Evolutionary conservation across 768 basidiomycete genomes (phyloP).

Genomic region (Gloeopeniophorella convolvens): DNA sequence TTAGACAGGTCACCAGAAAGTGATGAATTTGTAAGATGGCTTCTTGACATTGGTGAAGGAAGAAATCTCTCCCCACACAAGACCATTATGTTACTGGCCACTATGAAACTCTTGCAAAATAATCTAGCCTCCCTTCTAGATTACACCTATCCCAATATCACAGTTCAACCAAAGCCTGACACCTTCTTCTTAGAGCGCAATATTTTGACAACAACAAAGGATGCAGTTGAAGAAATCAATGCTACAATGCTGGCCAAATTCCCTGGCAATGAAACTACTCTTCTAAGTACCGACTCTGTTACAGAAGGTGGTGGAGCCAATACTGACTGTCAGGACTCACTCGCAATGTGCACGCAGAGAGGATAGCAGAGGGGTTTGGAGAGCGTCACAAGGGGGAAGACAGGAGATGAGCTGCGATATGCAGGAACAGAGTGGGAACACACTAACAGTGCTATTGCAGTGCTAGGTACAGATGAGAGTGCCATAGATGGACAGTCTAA

Average conservation of each 20-base stretch:
- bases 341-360: too few relatives aligned
- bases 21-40: slow-evolving; percentile 2
- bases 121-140: neutral
- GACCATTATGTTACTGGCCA: neutral
- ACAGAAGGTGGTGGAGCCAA: too few relatives aligned
- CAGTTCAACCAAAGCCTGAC: slow-evolving; percentile 24
- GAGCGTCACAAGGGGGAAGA: too few relatives aligned
- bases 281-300: too few relatives aligned
- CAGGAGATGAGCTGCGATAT: too few relatives aligned
- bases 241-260: neutral
- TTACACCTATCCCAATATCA: slow-evolving; percentile 3
- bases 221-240: slow-evolving; percentile 30
- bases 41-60: neutral
- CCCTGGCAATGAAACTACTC: too few relatives aligned
- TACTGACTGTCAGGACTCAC: too few relatives aligned
- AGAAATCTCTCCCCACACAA: neutral
- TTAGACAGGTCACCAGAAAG: neutral
- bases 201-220: slow-evolving; percentile 23
- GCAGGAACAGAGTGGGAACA: too few relatives aligned
- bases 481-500: too few relatives aligned
- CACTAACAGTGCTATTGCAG: too few relatives aligned
- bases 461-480: too few relatives aligned
- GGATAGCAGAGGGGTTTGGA: too few relatives aligned
- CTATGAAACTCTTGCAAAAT: neutral
- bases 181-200: slow-evolving; percentile 16